Base-by-base conservation (phyloP, 768 basidiomycete species). In the Ramaria sp. region DNA sequence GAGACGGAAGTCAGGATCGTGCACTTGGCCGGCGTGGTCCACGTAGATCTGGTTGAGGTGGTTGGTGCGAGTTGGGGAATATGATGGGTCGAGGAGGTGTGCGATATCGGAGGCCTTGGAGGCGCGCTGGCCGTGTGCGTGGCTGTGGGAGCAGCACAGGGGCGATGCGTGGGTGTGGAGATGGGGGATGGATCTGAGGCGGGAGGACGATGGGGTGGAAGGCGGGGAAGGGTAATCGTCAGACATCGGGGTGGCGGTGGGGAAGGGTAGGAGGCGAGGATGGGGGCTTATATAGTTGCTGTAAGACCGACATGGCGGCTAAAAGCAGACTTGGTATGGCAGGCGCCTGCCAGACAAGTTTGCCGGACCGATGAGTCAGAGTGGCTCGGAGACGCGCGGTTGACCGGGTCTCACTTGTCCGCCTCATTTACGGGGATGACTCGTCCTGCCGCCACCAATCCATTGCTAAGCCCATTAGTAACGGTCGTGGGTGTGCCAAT, bases 1-100 rank as follows among this genome's bases (percentile, higher is more conserved):
- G 33, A 56, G 54, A 27, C 54, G 54, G 46, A 30, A 56, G 31
- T 56, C 54, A 20, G 43, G 54, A n/a, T 56, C 54, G 19, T 56
- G 54, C 13, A 27, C 46, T 5, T 56, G 20, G 43, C 53, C 53
- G 7, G 43, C 46, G 31, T 43, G 42, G 46, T 56, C 54, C 1
- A 56, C 43, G 54, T 56, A 56, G n/a, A 46, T 27, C n/a, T 48
- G 43, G 54, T n/a, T 7, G 19, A 30, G 54, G 31, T 12, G 24
- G 19, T 27, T 2, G 3, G 27, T 27, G 27, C 27, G 27, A 2
- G 27, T 27, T 2, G 54, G 53, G 1, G 53, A 54, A 24, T 56
- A 56, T 13, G 42, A 22, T 5, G 54, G 54, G 30, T 56, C 54
- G 54, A 56, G 54, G 27, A 56, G 31, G 33, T 56, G 54, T 24